phyloP scores from a whole-genome alignment of 2,329 filamentous ascomycete species.

The Truncatella angustata region DNA sequence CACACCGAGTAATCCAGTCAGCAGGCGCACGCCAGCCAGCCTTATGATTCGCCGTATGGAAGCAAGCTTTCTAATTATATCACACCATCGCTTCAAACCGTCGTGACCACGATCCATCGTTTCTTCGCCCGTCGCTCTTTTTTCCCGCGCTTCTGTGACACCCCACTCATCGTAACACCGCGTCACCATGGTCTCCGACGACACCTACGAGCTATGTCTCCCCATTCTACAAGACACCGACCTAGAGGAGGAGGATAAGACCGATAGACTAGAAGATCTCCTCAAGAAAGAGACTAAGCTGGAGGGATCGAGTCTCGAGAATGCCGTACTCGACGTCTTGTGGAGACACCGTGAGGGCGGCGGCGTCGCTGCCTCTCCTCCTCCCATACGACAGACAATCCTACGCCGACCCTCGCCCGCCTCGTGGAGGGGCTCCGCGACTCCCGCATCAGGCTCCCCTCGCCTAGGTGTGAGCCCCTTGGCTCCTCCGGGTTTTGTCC shows the following conservation, averaged over 20 bases:
- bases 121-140: constrained; percentile 14
- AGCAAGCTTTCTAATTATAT: constrained; percentile 13
- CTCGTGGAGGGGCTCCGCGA: constrained; percentile 83
- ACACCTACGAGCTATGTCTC: constrained; percentile 87
- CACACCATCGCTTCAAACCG: constrained; percentile 13
- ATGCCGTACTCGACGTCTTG: constrained; percentile 84
- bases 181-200: constrained; percentile 81
- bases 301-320: constrained; percentile 76
- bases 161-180: constrained; percentile 16
- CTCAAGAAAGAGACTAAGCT: constrained; percentile 76
- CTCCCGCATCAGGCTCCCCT: constrained; percentile 80
- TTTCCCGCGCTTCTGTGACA: constrained; percentile 8
- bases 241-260: constrained; percentile 93
- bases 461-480: constrained; percentile 79
- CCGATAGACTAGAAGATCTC: constrained; percentile 84
- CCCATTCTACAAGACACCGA: constrained; percentile 79
- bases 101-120: constrained; percentile 8
- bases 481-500: constrained; percentile 78
- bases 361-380: constrained; percentile 68
- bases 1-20: not conserved
- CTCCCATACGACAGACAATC: constrained; percentile 82
- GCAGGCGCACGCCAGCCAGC: constrained; percentile 10
- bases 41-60: constrained; percentile 14
- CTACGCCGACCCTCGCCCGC: constrained; percentile 89
- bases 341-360: constrained; percentile 78